Conservation (phyloP, 345 rosid genomes). For the Lepidium didymum region DNA sequence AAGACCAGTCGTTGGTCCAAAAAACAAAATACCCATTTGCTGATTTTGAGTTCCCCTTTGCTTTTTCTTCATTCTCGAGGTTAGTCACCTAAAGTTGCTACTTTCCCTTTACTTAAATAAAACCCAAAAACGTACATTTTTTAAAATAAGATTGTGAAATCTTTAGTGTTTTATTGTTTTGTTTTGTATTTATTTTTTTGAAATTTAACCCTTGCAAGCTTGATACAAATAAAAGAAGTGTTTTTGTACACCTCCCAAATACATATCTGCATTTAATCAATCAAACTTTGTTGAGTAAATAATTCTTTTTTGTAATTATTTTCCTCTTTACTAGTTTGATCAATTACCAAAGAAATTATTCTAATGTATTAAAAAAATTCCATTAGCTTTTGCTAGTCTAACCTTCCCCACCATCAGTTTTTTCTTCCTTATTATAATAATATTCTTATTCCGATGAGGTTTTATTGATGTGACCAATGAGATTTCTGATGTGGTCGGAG, state of each 20-base stretch:
- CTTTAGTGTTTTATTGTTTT: neutral
- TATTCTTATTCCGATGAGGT: neutral
- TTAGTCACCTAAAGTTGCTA: constrained; percentile 31
- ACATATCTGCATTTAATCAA: too few species aligned
- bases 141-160: constrained; percentile 12
- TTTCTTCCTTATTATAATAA: neutral
- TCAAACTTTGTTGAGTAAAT: too few species aligned
- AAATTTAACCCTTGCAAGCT: neutral
- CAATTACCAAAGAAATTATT: too few species aligned
- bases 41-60: constrained; percentile 25
- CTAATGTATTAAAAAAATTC: too few species aligned
- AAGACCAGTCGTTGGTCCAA: constrained; percentile 35
- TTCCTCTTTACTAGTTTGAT: too few species aligned
- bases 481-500: constrained; percentile 23
- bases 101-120: constrained; percentile 32
- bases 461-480: constrained; percentile 19
- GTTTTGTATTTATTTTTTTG: neutral
- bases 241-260: too few species aligned
- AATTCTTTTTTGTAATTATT: too few species aligned
- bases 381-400: too few species aligned
- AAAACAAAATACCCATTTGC: constrained; percentile 27
- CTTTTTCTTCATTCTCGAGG: constrained; percentile 30
- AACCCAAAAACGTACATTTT: constrained; percentile 19
- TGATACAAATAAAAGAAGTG: too few species aligned
- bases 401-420: too few species aligned